Evolutionary conservation across 2,329 filamentous ascomycete genomes (phyloP), one percentile per base, ranked within the genome.

Genomic region (Nectriaceae sp.): DNA sequence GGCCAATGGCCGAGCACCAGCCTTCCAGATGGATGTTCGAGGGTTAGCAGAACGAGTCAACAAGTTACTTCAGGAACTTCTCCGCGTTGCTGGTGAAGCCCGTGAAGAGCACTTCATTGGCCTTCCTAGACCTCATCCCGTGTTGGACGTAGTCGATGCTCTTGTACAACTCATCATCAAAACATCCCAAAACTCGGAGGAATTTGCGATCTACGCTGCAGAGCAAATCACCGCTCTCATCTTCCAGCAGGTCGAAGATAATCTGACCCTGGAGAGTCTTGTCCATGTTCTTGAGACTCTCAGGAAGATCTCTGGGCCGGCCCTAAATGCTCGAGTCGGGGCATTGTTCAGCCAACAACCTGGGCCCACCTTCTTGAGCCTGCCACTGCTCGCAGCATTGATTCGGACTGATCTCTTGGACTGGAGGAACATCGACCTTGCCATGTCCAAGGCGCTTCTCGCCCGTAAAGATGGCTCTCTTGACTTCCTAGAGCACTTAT

Each of bases 401-500:
- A 71, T 82, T 37, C 75, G 75, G 29, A 83, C 82, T 2, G 83
- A 85, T 44, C 73, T 87, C 31, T 61, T 87, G 6, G 82, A 86
- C 57, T 83, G 83, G 75, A 74, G 75, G 43, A 78, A 79, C 43
- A 81, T 92, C 42, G 89, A 92, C 61, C 76, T 82, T 19, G 85
- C 88, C 43, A 80, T 92, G 57, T 83, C 89, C 6, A 87, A 87
- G 64, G 84, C 88, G 2, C 77, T 97, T 18, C 75, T 83, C 46
- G 79, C 86, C 47, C 84, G 84, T 49, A 89, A 91, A 53, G 78
- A 84, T 6, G 79, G 80, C 19, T 89, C 88, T 2, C 72, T 97
- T 3, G 84, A 90, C 47, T 88, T 96, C 65, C 77, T 97, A n/a
- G 84, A 87, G 43, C 84, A 85, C 37, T 76, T 97, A 37, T 76